phyloP scores from a whole-genome alignment of 352 stramenopile species.

The Pilasporangium apinafurcum region DNA sequence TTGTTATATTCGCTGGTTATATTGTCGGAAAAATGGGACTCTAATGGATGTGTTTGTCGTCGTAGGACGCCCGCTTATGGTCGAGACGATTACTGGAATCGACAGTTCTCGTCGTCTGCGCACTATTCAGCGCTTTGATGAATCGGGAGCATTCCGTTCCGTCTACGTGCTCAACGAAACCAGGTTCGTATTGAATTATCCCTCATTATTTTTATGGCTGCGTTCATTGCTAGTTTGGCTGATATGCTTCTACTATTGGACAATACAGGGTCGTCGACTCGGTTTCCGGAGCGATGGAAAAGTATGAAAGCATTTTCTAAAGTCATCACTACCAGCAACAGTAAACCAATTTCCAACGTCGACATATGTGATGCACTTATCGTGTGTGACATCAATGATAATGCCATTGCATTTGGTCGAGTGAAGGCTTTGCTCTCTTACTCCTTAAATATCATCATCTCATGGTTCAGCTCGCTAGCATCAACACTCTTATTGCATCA shows the following conservation, averaged over 20 bases:
- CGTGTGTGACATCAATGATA: too few relatives aligned
- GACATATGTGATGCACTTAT: too few relatives aligned
- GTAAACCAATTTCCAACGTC: not conserved
- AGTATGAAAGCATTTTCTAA: conserved; percentile 83
- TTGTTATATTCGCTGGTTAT: not conserved
- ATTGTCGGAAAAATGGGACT: not conserved
- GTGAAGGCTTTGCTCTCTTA: too few relatives aligned
- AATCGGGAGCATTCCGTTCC: conserved; percentile 77
- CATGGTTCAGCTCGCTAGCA: too few relatives aligned
- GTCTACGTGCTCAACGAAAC: conserved; percentile 88
- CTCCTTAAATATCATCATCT: too few relatives aligned
- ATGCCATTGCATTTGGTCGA: too few relatives aligned
- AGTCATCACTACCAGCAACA: conserved; percentile 11
- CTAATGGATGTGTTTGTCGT: not conserved
- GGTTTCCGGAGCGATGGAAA: conserved; percentile 84
- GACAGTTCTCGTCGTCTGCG: conserved; percentile 75
- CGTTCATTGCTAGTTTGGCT: not conserved
- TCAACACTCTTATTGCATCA: too few relatives aligned
- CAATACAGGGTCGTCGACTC: conserved; percentile 80
- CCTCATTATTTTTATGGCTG: not conserved
- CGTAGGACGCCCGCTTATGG: conserved; percentile 70
- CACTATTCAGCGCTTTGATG: conserved; percentile 84
- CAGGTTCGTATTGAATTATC: conserved; percentile 19
- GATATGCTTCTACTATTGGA: not conserved
- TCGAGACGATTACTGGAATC: conserved; percentile 81